Evolutionary conservation across 768 basidiomycete species (phyloP).

Genomic region (Russula olivacea): DNA sequence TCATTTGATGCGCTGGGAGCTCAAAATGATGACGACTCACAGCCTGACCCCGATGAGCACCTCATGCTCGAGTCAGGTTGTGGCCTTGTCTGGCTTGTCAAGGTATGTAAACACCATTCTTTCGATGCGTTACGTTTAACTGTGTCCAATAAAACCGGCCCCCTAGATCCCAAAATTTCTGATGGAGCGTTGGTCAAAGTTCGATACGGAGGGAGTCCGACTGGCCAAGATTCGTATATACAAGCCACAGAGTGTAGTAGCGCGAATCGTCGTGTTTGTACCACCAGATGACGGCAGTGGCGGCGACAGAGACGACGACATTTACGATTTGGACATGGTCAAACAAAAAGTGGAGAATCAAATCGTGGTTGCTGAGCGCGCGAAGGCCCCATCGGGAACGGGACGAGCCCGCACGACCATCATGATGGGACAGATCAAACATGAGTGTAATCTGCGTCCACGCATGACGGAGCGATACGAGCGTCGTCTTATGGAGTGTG

Average conservation of each 20-base stretch:
- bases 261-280: slow-evolving; percentile 61
- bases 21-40: slow-evolving; percentile 51
- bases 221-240: slow-evolving; percentile 85
- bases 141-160: not conserved
- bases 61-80: slow-evolving; percentile 75
- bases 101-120: slow-evolving; percentile 42
- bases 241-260: slow-evolving; percentile 38
- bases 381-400: slow-evolving; percentile 51
- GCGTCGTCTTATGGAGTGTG: slow-evolving; percentile 64
- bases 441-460: slow-evolving; percentile 71
- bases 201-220: slow-evolving; percentile 68
- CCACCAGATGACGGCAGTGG: slow-evolving; percentile 53
- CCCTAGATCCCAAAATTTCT: slow-evolving; percentile 77
- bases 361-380: slow-evolving; percentile 76
- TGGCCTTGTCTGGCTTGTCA: slow-evolving; percentile 79
- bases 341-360: slow-evolving; percentile 82
- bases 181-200: slow-evolving; percentile 77
- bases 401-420: slow-evolving; percentile 67
- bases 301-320: slow-evolving; percentile 44
- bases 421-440: slow-evolving; percentile 72
- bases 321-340: slow-evolving; percentile 86
- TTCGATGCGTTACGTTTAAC: not conserved
- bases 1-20: slow-evolving; percentile 52
- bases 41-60: slow-evolving; percentile 76
- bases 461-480: slow-evolving; percentile 62